Conservation (phyloP, 2,329 filamentous ascomycete species). For the Ophiostoma quercus region DNA sequence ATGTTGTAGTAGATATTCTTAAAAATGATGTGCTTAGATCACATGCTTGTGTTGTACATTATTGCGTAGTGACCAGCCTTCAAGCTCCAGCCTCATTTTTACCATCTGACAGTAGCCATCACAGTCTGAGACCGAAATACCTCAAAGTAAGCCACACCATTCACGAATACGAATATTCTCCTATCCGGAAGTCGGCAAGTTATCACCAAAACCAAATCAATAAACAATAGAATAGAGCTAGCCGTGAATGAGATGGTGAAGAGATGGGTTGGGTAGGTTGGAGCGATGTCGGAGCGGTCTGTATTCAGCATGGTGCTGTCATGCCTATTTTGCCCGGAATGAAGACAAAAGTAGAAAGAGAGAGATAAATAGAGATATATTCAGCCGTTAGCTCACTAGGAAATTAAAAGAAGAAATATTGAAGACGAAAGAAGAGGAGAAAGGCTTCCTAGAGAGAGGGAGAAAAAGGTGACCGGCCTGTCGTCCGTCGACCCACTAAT, state of each 20-base stretch:
- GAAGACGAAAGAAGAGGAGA: neutral
- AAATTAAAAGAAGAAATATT: slow-evolving; percentile 5
- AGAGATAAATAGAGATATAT: neutral
- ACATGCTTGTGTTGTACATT: neutral
- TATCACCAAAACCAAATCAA: neutral
- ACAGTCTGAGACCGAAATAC: neutral
- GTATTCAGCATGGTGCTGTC: neutral
- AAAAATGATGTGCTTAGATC: neutral
- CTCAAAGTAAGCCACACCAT: neutral
- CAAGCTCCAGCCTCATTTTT: neutral
- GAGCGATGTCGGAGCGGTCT: slow-evolving; percentile 4
- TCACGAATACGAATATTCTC: neutral
- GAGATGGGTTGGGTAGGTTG: neutral
- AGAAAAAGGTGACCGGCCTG: neutral
- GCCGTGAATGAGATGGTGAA: neutral
- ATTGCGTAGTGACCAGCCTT: neutral
- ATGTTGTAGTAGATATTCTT: neutral
- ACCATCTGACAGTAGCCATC: neutral
- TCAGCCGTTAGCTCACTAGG: neutral
- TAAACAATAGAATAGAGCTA: neutral
- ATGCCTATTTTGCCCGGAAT: neutral
- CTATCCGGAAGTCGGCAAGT: neutral
- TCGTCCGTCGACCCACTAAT: neutral
- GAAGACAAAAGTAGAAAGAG: neutral
- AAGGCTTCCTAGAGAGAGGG: too few species aligned